Conservation (phyloP, 495 filamentous ascomycete species). For the Hypoxylon rickii region DNA sequence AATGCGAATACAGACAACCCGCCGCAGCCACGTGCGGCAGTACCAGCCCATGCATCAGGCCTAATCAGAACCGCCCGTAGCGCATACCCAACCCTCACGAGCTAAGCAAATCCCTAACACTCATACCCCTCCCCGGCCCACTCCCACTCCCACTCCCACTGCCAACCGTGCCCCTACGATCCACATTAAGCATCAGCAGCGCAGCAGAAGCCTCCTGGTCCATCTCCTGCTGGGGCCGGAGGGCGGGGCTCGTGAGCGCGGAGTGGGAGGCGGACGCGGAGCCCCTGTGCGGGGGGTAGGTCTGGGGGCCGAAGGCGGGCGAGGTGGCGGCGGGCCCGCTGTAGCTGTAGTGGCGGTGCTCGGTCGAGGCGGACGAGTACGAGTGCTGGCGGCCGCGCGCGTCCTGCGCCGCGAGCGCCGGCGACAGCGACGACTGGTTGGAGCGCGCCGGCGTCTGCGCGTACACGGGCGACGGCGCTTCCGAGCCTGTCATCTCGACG, state of each 20-base stretch:
- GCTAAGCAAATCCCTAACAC: conserved; percentile 78
- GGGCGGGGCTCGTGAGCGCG: conserved; percentile 54
- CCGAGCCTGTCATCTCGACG: conserved; percentile 54
- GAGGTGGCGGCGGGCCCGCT: conserved; percentile 49
- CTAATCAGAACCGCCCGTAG: too few relatives aligned
- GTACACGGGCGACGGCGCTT: conserved; percentile 41
- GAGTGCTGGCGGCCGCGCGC: conserved; percentile 48
- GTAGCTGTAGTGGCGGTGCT: conserved; percentile 52
- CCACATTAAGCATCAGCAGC: conserved; percentile 77
- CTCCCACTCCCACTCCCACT: conserved; percentile 39
- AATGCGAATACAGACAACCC: conserved; percentile 24
- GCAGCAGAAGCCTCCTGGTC: conserved; percentile 84
- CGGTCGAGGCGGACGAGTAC: conserved; percentile 49
- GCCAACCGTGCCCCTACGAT: conserved; percentile 52
- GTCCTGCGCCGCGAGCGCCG: conserved; percentile 50
- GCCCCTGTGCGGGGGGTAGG: conserved; percentile 34
- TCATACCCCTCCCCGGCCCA: conserved; percentile 63
- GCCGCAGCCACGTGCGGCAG: neutral
- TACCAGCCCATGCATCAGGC: too few relatives aligned
- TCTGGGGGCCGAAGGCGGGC: conserved; percentile 50
- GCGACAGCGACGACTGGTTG: conserved; percentile 53
- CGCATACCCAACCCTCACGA: conserved; percentile 45
- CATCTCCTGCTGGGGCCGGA: conserved; percentile 52
- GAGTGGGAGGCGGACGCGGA: conserved; percentile 45
- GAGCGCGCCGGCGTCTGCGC: conserved; percentile 37